Percentiles rank a stretch among this genome's conserved stretches.
Evolutionary conservation across 2,329 filamentous ascomycete species (phyloP).

Genomic region (Pestalotiopsis sp.): DNA sequence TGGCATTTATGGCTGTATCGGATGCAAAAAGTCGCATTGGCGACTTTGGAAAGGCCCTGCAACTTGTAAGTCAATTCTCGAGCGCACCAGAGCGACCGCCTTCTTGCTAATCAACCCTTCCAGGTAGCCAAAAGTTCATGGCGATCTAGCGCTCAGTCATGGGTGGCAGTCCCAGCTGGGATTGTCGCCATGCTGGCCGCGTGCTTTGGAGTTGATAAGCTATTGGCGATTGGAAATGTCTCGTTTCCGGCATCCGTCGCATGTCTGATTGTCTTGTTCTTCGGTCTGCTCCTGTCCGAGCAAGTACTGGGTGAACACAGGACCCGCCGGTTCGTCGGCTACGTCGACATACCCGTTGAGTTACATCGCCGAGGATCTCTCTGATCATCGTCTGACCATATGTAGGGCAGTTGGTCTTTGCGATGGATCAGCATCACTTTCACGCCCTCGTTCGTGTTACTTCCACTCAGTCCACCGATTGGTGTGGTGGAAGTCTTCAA

Average conservation of each 20-base stretch:
- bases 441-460: slow-evolving; percentile 60
- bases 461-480: slow-evolving; percentile 59
- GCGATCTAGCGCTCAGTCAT: slow-evolving; percentile 36
- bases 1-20: neutral
- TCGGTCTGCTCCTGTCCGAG: slow-evolving; percentile 51
- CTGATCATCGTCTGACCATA: neutral
- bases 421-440: slow-evolving; percentile 63
- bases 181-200: slow-evolving; percentile 41
- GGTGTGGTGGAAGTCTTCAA: slow-evolving; percentile 57
- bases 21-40: neutral
- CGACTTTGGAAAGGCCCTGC: slow-evolving; percentile 1
- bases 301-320: slow-evolving; percentile 47
- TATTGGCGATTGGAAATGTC: slow-evolving; percentile 48
- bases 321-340: slow-evolving; percentile 48
- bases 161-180: slow-evolving; percentile 54
- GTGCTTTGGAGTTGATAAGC: slow-evolving; percentile 46
- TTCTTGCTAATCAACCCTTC: neutral
- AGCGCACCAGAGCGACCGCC: too few relatives aligned
- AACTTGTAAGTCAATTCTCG: slow-evolving; percentile 5
- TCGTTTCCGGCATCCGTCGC: slow-evolving; percentile 64
- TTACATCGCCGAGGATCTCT: neutral
- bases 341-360: slow-evolving; percentile 57
- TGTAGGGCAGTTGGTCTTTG: slow-evolving; percentile 57
- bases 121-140: slow-evolving; percentile 24
- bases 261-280: slow-evolving; percentile 57